These are phyloP conservation scores for Botryosphaeria agaves DNA, from an alignment of 2,329 filamentous ascomycete genomes.

Conservation along the genomic window DNA sequence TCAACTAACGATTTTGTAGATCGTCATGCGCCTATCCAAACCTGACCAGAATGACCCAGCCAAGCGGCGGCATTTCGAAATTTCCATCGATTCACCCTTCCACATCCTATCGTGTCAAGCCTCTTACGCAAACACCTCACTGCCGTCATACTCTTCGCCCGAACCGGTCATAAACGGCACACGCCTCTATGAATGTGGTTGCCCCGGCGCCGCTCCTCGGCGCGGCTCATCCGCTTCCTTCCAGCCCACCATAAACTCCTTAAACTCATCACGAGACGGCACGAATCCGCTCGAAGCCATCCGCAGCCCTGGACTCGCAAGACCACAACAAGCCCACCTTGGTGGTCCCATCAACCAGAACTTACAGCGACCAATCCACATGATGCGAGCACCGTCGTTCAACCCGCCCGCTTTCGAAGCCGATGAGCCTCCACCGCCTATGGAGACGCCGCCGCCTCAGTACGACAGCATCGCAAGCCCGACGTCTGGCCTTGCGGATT, in stretches of 20 bases:
- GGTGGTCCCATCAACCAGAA: conserved; percentile 26
- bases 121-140: conserved; percentile 74
- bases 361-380: conserved; percentile 58
- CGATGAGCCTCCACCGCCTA: conserved; percentile 54
- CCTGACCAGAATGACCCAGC: conserved; percentile 59
- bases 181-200: conserved; percentile 38
- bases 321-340: conserved; percentile 28
- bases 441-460: conserved; percentile 67
- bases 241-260: conserved; percentile 40
- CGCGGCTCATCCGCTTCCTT: conserved; percentile 29
- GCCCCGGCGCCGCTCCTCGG: conserved; percentile 43
- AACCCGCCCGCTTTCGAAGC: conserved; percentile 79
- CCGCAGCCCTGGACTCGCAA: conserved; percentile 31
- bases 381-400: conserved; percentile 69
- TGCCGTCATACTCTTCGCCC: conserved; percentile 60
- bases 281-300: conserved; percentile 1
- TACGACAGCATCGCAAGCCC: conserved; percentile 67
- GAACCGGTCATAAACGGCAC: conserved; percentile 18
- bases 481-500: conserved; percentile 60
- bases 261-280: conserved; percentile 19
- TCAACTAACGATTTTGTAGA: conserved; percentile 29
- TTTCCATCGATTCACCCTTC: conserved; percentile 90
- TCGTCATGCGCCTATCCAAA: conserved; percentile 83
- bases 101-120: conserved; percentile 85
- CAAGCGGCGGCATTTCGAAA: conserved; percentile 81